These are phyloP conservation scores for Beauveria sp. DNA, from an alignment of 2,329 filamentous ascomycete species.

Conservation along the genomic window DNA sequence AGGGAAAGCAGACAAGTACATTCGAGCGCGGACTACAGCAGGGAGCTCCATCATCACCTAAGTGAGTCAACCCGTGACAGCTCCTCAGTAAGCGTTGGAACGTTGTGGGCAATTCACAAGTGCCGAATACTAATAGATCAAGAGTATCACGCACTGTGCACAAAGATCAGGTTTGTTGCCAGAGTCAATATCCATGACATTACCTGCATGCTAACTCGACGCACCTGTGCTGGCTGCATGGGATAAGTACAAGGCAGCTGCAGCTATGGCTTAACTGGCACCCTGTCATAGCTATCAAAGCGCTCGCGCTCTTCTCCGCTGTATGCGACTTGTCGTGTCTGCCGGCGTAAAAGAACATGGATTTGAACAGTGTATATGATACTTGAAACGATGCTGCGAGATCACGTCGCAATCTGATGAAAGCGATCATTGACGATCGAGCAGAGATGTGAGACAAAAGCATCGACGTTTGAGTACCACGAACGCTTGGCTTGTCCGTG, in stretches of 20 bases:
- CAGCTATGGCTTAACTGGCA: not conserved
- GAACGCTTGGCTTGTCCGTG: not conserved
- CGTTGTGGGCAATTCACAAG: not conserved
- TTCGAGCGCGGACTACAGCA: not conserved
- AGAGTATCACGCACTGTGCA: not conserved
- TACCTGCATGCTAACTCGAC: not conserved
- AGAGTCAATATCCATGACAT: not conserved
- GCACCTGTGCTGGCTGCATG: not conserved
- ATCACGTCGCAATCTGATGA: not conserved
- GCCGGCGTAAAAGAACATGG: not conserved
- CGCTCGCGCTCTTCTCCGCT: not conserved
- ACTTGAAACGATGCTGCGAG: not conserved
- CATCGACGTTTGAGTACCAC: not conserved
- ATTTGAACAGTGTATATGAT: not conserved
- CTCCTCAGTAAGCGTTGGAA: not conserved
- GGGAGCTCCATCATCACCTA: not conserved
- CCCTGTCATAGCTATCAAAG: conserved; percentile 1
- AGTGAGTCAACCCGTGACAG: not conserved
- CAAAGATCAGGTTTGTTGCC: not conserved
- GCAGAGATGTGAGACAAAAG: not conserved
- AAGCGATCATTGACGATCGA: not conserved
- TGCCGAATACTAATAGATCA: not conserved
- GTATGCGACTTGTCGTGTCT: conserved; percentile 1
- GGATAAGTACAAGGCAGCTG: not conserved
- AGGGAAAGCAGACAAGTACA: not conserved